Evolutionary conservation across 1,284 basidiomycete genomes (phyloP).

Genomic region (Ustilago trichophora): DNA sequence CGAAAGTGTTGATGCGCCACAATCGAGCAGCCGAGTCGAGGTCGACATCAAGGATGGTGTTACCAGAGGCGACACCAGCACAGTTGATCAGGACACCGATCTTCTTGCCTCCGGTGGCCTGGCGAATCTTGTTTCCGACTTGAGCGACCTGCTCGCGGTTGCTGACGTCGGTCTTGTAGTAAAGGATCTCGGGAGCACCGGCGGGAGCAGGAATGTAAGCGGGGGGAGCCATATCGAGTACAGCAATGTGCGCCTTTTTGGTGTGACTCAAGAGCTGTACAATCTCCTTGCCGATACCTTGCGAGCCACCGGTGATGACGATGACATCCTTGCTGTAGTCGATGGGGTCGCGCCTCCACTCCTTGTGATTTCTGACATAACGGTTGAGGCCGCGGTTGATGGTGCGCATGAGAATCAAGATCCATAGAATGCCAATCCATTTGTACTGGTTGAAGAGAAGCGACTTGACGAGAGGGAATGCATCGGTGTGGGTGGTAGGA

Average conservation of each 20-base stretch:
- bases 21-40: slow-evolving; percentile 40
- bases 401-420: slow-evolving; percentile 51
- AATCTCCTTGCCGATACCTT: slow-evolving; percentile 63
- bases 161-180: slow-evolving; percentile 63
- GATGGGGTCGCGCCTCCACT: slow-evolving; percentile 48
- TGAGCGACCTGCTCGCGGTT: slow-evolving; percentile 50
- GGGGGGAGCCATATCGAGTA: slow-evolving; percentile 62
- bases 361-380: slow-evolving; percentile 54
- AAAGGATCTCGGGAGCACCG: slow-evolving; percentile 62
- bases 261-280: slow-evolving; percentile 58
- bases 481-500: slow-evolving; percentile 6
- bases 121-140: slow-evolving; percentile 53
- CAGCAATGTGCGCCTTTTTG: slow-evolving; percentile 57
- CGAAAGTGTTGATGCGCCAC: slow-evolving; percentile 61
- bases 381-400: slow-evolving; percentile 54
- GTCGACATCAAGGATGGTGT: slow-evolving; percentile 55
- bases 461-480: slow-evolving; percentile 18
- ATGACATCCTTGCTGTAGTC: slow-evolving; percentile 60
- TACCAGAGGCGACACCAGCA: slow-evolving; percentile 61
- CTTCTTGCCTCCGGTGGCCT: slow-evolving; percentile 43
- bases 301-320: slow-evolving; percentile 63
- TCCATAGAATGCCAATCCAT: slow-evolving; percentile 50
- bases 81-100: slow-evolving; percentile 60
- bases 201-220: slow-evolving; percentile 55
- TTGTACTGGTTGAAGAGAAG: slow-evolving; percentile 53